These are phyloP conservation scores for Cyclostephanos tholiformis DNA, from an alignment of 108 stramenopile species.

Conservation along the genomic window DNA sequence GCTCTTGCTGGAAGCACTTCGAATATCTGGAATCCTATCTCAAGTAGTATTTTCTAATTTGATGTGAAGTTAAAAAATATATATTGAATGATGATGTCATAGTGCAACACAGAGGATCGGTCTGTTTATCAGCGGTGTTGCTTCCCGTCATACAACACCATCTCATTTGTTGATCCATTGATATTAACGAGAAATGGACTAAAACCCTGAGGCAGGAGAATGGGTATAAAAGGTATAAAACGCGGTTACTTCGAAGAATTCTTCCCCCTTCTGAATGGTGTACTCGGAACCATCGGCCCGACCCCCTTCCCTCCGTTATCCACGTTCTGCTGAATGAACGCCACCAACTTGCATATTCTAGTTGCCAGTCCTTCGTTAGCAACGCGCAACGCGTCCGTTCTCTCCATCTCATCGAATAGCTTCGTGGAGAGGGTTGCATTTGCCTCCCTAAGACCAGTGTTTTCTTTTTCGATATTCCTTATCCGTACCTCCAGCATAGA, in stretches of 20 bases:
- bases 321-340: conserved; percentile 38
- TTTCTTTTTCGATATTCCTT: conserved; percentile 36
- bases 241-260: background rate
- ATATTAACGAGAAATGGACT: no score
- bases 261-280: background rate
- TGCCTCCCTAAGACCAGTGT: conserved; percentile 31
- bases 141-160: no score
- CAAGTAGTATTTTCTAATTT: no score
- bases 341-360: conserved; percentile 44
- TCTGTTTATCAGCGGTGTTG: no score
- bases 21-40: no score
- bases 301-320: background rate
- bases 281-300: no score
- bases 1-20: conserved; percentile 19
- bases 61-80: no score
- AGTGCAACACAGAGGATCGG: no score
- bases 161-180: no score
- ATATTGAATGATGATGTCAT: no score
- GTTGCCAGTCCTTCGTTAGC: conserved; percentile 44
- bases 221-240: no score
- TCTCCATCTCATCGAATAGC: conserved; percentile 46
- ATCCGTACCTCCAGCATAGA: conserved; percentile 28
- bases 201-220: no score
- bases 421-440: conserved; percentile 32
- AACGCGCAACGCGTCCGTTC: conserved; percentile 32